A percentile compares a stretch with the other conserved stretches of the same genome.
phyloP scores from a whole-genome alignment of 2,329 filamentous ascomycete species.

The Hawksworthiomyces lignivorus region DNA sequence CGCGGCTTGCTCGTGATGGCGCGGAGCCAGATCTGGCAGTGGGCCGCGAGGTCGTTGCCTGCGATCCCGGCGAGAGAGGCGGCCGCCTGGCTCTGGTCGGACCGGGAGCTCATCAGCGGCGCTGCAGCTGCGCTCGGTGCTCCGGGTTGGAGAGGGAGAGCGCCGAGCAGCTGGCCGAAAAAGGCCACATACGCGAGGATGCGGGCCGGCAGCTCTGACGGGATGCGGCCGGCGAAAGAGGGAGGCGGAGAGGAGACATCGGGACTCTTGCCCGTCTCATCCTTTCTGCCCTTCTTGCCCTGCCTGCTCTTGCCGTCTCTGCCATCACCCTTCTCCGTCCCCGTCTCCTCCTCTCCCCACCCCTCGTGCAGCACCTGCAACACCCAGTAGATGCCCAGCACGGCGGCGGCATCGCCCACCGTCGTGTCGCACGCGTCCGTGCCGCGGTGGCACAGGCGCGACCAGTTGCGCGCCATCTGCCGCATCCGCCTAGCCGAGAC shows the following conservation, averaged over 20 bases:
- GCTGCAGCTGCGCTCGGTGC: background rate
- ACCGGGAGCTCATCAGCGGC: background rate
- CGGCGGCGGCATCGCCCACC: slow-evolving; percentile 9
- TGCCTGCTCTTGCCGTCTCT: too few relatives aligned
- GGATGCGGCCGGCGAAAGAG: background rate
- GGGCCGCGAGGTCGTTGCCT: background rate
- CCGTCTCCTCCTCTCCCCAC: background rate
- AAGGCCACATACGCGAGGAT: slow-evolving; percentile 11
- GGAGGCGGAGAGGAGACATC: too few relatives aligned
- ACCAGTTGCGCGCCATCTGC: slow-evolving; percentile 2
- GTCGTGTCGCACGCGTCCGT: slow-evolving; percentile 3
- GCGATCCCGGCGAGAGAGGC: background rate
- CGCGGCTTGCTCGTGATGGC: slow-evolving; percentile 5
- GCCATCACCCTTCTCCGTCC: background rate
- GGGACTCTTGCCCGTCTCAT: too few relatives aligned
- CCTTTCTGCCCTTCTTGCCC: too few relatives aligned
- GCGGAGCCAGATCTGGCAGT: slow-evolving; percentile 8
- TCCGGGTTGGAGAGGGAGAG: background rate
- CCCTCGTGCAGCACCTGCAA: slow-evolving; percentile 13
- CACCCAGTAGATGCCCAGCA: slow-evolving; percentile 13
- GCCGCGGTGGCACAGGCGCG: slow-evolving; percentile 5
- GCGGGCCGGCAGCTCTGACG: slow-evolving; percentile 8
- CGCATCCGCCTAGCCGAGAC: slow-evolving; percentile 23
- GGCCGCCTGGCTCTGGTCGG: background rate
- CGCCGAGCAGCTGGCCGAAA: slow-evolving; percentile 12